Percentiles rank a stretch among this genome's conserved stretches.
Conservation (phyloP, 768 basidiomycete species). For the Collybiopsis confluens region DNA sequence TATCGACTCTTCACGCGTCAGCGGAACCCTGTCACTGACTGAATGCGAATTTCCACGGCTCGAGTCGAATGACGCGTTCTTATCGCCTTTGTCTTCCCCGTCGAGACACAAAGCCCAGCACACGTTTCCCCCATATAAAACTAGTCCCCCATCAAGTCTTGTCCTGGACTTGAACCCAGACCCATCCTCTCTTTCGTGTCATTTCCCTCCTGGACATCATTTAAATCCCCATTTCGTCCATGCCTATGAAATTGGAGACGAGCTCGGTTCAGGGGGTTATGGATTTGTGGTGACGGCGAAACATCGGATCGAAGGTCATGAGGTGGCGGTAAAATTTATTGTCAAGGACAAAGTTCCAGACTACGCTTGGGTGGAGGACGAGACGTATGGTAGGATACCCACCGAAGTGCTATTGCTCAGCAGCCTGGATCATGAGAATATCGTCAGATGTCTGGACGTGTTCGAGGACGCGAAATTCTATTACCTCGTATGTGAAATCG, state of each 20-base stretch:
- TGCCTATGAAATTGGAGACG: constrained; percentile 61
- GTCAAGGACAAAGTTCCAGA: constrained; percentile 69
- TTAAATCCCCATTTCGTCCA: constrained; percentile 59
- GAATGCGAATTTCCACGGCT: background rate
- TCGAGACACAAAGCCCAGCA: constrained; percentile 3
- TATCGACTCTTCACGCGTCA: constrained; percentile 1
- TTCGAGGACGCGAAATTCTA: constrained; percentile 84
- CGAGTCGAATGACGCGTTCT: constrained; percentile 3
- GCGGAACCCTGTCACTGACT: background rate
- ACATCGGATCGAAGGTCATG: constrained; percentile 51
- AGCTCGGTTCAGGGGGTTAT: constrained; percentile 89
- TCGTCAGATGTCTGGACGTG: constrained; percentile 79
- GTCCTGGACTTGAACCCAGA: constrained; percentile 12
- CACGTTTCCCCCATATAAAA: constrained; percentile 1
- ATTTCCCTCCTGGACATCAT: constrained; percentile 58
- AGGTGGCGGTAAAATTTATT: constrained; percentile 96
- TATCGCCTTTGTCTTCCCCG: constrained; percentile 4
- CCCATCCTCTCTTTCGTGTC: constrained; percentile 35
- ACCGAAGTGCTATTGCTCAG: constrained; percentile 78
- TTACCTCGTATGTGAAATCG: constrained; percentile 64
- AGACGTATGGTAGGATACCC: constrained; percentile 60
- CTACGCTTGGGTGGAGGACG: constrained; percentile 60
- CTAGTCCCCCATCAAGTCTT: background rate
- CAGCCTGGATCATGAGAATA: constrained; percentile 70
- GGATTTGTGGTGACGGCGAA: constrained; percentile 91